Evolutionary conservation across 169 alveolate genomes (phyloP).

Genomic region (Plasmodium relictum): DNA sequence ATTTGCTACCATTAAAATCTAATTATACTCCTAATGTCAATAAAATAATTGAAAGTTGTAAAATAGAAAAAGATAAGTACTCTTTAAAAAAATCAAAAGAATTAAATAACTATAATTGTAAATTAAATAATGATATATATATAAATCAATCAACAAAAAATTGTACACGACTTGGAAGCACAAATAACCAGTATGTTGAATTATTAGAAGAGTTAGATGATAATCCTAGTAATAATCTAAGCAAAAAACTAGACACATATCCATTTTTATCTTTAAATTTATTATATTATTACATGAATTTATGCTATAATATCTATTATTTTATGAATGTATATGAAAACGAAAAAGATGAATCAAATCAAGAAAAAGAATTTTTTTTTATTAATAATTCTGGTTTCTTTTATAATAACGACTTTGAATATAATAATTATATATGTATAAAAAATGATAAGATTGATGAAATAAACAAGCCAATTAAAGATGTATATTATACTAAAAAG

Average conservation of each 20-base stretch:
- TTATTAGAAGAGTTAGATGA: slow-evolving; percentile 75
- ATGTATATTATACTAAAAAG: slow-evolving; percentile 1
- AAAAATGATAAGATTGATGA: slow-evolving; percentile 57
- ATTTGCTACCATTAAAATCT: slow-evolving; percentile 60
- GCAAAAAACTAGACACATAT: slow-evolving; percentile 6
- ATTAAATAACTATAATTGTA: slow-evolving; percentile 63
- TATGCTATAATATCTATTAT: slow-evolving; percentile 25
- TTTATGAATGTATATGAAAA: slow-evolving; percentile 26
- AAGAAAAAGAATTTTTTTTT: slow-evolving; percentile 1
- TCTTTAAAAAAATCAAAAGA: slow-evolving; percentile 61
- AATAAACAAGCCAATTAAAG: slow-evolving; percentile 46
- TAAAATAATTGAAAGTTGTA: slow-evolving; percentile 62
- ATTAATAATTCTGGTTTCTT: slow-evolving; percentile 21
- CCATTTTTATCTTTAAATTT: slow-evolving; percentile 48
- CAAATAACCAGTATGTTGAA: slow-evolving; percentile 57
- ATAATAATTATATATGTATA: slow-evolving; percentile 50
- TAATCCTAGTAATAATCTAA: slow-evolving; percentile 1
- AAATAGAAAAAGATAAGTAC: slow-evolving; percentile 67
- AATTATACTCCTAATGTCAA: slow-evolving; percentile 38
- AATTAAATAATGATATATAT: slow-evolving; percentile 74
- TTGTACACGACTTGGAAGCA: slow-evolving; percentile 52
- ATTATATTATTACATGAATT: slow-evolving; percentile 72
- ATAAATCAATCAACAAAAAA: slow-evolving; percentile 65
- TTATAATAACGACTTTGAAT: neutral
- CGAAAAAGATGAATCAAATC: neutral